Conservation (phyloP, 495 filamentous ascomycete genomes). For the Aspergillus incahuasiensis region DNA sequence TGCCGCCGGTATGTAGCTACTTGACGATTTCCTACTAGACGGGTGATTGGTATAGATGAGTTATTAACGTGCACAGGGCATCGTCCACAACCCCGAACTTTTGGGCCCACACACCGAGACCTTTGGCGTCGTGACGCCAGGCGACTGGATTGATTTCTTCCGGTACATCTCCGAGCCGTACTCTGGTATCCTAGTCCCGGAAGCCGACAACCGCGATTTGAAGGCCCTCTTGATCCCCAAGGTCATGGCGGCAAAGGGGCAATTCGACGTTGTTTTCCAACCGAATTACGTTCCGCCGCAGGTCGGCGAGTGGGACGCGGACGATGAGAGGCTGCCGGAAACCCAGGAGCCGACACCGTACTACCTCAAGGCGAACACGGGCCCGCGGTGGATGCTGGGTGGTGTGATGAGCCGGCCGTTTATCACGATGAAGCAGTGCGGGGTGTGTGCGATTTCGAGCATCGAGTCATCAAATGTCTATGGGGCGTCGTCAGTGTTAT, state of each 20-base stretch:
- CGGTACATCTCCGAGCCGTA: constrained; percentile 46
- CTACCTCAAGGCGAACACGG: constrained; percentile 39
- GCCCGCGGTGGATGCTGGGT: constrained; percentile 39
- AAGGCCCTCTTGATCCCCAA: constrained; percentile 43
- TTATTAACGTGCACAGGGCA: background rate
- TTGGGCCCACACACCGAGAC: constrained; percentile 41
- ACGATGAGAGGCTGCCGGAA: constrained; percentile 38
- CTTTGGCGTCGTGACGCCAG: constrained; percentile 43
- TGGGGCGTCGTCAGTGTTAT: constrained; percentile 22
- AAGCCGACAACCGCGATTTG: constrained; percentile 38
- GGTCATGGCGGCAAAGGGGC: constrained; percentile 45
- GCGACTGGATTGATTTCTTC: constrained; percentile 52
- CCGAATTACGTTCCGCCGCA: constrained; percentile 37
- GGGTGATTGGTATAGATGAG: too few relatives aligned
- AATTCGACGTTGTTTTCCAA: constrained; percentile 46
- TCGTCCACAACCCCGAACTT: constrained; percentile 40
- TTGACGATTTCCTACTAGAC: too few relatives aligned
- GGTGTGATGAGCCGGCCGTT: constrained; percentile 43
- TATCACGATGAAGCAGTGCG: constrained; percentile 40
- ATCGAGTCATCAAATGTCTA: constrained; percentile 38
- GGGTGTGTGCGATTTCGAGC: constrained; percentile 43
- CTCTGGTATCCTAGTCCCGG: constrained; percentile 46
- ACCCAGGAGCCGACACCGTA: constrained; percentile 25
- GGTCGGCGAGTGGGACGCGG: constrained; percentile 35
- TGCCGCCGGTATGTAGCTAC: constrained; percentile 35